phyloP scores from a whole-genome alignment of 2,329 filamentous ascomycete genomes.

The Helicocarpus griseus region DNA sequence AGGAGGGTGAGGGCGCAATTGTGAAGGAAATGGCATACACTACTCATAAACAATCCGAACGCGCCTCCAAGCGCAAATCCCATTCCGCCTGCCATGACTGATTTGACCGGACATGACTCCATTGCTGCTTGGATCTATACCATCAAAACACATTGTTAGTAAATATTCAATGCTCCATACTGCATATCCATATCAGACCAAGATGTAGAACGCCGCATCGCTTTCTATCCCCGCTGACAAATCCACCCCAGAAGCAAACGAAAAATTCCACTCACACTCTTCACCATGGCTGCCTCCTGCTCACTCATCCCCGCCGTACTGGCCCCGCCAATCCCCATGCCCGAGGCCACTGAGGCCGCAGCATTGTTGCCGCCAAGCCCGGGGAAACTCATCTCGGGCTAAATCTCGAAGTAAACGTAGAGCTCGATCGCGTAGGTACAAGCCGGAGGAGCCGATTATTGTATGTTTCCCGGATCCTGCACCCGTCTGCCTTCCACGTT shows the following conservation, averaged over 20 bases:
- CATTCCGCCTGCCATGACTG: slow-evolving; percentile 80
- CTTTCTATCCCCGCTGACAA: too few relatives aligned
- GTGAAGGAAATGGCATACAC: slow-evolving; percentile 47
- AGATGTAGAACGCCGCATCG: too few relatives aligned
- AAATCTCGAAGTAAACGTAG: too few relatives aligned
- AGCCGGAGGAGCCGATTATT: background rate
- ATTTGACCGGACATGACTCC: slow-evolving; percentile 88
- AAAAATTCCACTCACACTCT: slow-evolving; percentile 26
- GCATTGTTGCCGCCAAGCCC: slow-evolving; percentile 23
- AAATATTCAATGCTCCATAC: background rate
- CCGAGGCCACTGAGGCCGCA: slow-evolving; percentile 15
- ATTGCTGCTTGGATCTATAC: slow-evolving; percentile 68
- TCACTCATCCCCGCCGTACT: slow-evolving; percentile 33
- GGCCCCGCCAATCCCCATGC: slow-evolving; percentile 12
- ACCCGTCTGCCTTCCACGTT: too few relatives aligned
- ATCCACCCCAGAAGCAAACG: background rate
- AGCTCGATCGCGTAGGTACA: too few relatives aligned
- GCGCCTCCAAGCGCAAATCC: slow-evolving; percentile 88
- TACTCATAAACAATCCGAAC: slow-evolving; percentile 97
- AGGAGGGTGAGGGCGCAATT: background rate
- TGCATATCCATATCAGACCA: background rate
- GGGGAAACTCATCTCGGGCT: slow-evolving; percentile 26
- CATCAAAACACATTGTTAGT: background rate
- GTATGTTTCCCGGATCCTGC: background rate
- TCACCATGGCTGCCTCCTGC: slow-evolving; percentile 40